Percentiles rank a stretch among this genome's conserved stretches.
Evolutionary conservation across 2,329 filamentous ascomycete species (phyloP).

Genomic region (Sclerotinia glacialis): DNA sequence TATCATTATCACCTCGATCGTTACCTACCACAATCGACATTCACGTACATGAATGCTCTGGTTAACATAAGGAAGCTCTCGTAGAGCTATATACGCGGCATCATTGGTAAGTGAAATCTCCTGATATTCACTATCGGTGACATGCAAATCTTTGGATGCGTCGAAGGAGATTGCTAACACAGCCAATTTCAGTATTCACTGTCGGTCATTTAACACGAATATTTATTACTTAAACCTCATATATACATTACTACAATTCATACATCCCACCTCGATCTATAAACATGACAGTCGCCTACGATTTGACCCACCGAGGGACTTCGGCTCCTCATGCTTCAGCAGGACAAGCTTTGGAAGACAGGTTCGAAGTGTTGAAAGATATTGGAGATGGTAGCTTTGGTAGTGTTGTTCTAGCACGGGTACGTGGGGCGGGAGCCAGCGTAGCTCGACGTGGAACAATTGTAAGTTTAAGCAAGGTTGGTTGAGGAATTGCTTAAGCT

Average conservation of each 20-base stretch:
- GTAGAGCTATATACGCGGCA: slow-evolving; percentile 34
- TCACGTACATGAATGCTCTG: slow-evolving; percentile 38
- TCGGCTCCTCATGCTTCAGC: slow-evolving; percentile 46
- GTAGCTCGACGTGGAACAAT: slow-evolving; percentile 87
- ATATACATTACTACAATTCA: slow-evolving; percentile 11
- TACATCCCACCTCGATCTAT: slow-evolving; percentile 15
- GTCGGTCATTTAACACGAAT: slow-evolving; percentile 12
- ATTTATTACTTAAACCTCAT: slow-evolving; percentile 10
- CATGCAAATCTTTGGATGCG: not conserved
- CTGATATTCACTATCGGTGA: not conserved
- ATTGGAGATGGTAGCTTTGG: slow-evolving; percentile 99
- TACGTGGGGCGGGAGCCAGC: slow-evolving; percentile 83
- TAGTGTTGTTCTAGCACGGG: slow-evolving; percentile 87
- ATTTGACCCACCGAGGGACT: slow-evolving; percentile 68
- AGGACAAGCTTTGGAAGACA: slow-evolving; percentile 73
- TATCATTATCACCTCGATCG: slow-evolving; percentile 24
- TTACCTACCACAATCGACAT: slow-evolving; percentile 21
- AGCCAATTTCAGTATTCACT: slow-evolving; percentile 25
- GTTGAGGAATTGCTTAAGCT: slow-evolving; percentile 24
- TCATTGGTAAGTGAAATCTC: slow-evolving; percentile 19
- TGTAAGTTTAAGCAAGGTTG: slow-evolving; percentile 55
- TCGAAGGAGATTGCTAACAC: slow-evolving; percentile 11
- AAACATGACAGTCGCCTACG: slow-evolving; percentile 75
- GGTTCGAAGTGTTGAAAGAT: slow-evolving; percentile 96
- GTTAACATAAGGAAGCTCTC: slow-evolving; percentile 37